Percentiles rank a stretch among this genome's conserved stretches.
Evolutionary conservation across 768 basidiomycete species (phyloP).

Genomic region (Tricholoma sp.): DNA sequence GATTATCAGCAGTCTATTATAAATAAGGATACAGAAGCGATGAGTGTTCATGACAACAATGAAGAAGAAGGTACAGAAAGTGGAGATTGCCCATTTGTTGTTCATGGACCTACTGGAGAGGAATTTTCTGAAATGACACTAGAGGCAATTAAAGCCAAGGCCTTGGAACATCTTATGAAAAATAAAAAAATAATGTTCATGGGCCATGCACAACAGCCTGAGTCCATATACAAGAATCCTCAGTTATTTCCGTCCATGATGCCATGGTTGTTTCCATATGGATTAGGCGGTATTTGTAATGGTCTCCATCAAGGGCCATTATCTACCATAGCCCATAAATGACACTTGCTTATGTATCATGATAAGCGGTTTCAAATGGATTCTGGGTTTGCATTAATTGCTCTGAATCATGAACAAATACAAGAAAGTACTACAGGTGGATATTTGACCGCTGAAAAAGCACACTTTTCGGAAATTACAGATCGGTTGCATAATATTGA

Average conservation of each 20-base stretch:
- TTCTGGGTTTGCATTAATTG: too few relatives aligned
- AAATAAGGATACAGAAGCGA: too few relatives aligned
- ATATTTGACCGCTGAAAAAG: too few relatives aligned
- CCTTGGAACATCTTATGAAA: conserved; percentile 20
- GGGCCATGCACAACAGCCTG: conserved; percentile 16
- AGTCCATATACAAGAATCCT: conserved; percentile 28
- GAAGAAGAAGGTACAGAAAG: conserved; percentile 24
- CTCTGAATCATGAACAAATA: too few relatives aligned
- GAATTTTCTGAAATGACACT: conserved; percentile 7
- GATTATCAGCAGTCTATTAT: conserved; percentile 13
- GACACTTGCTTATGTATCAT: too few relatives aligned
- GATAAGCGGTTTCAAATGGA: too few relatives aligned
- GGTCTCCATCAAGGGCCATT: too few relatives aligned
- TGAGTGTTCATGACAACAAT: too few relatives aligned
- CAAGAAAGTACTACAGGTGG: too few relatives aligned
- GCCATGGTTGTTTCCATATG: conserved; percentile 39
- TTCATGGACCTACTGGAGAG: conserved; percentile 25
- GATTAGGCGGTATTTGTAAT: conserved; percentile 18
- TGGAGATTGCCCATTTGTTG: conserved; percentile 30
- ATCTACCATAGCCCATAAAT: too few relatives aligned
- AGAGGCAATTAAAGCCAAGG: conserved; percentile 12
- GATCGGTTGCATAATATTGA: too few relatives aligned
- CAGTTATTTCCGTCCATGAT: conserved; percentile 35
- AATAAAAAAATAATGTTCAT: conserved; percentile 20
- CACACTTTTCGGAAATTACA: too few relatives aligned